Percentiles rank a stretch among this genome's conserved stretches.
Conservation (phyloP, 2,329 filamentous ascomycete species). For the Pseudogymnoascus sp. region DNA sequence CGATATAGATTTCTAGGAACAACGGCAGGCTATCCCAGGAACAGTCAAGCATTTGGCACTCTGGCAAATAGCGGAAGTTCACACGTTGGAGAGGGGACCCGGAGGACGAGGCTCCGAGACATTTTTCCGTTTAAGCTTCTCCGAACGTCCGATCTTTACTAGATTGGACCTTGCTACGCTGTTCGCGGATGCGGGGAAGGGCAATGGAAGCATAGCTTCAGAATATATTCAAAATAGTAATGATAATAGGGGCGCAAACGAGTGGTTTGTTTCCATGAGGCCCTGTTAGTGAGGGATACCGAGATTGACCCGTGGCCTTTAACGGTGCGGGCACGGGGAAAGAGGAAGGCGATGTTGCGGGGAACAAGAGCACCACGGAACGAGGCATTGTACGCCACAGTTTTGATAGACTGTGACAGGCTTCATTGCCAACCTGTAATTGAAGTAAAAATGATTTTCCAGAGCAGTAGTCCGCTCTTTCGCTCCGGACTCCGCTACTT, state of each 20-base stretch:
- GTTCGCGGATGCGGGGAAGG: neutral
- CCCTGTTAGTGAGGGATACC: neutral
- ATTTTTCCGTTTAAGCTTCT: neutral
- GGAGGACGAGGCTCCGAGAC: neutral
- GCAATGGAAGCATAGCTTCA: neutral
- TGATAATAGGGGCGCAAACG: neutral
- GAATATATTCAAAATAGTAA: neutral
- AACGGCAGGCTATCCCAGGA: neutral
- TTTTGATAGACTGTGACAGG: neutral
- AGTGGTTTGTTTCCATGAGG: neutral
- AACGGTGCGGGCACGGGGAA: neutral
- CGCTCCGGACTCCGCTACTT: neutral
- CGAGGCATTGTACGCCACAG: neutral
- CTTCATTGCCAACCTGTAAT: neutral
- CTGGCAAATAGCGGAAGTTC: neutral
- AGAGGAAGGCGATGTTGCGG: neutral
- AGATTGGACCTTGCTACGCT: neutral
- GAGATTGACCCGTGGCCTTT: neutral
- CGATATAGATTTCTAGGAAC: neutral
- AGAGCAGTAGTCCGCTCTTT: neutral
- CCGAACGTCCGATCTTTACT: neutral
- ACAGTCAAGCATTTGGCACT: neutral
- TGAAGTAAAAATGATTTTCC: neutral
- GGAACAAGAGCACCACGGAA: neutral
- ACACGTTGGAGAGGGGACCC: neutral